Evolutionary conservation across 805 yeast genomes (phyloP).

Genomic region (Kodamaea jinghongensis): DNA sequence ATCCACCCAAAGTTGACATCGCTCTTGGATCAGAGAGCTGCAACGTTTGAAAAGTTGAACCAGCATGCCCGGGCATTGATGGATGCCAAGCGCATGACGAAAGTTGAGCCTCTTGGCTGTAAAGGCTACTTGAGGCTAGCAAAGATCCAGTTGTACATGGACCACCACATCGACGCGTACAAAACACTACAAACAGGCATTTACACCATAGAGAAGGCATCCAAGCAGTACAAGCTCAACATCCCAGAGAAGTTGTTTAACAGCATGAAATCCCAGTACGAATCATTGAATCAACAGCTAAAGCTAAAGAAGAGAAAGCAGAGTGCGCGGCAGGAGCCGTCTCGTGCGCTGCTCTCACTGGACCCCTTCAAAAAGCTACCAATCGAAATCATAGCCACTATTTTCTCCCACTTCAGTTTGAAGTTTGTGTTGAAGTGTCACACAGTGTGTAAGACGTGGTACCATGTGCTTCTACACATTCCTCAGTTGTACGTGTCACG

Average conservation of each 20-base stretch:
- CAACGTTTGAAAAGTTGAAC: constrained; percentile 44
- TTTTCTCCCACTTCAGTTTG: constrained; percentile 24
- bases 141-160: constrained; percentile 29
- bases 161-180: constrained; percentile 34
- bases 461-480: constrained; percentile 21
- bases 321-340: neutral
- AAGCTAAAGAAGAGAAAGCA: constrained; percentile 14
- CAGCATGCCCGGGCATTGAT: constrained; percentile 28
- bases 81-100: constrained; percentile 36
- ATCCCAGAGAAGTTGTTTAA: constrained; percentile 33
- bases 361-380: constrained; percentile 33
- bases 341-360: neutral
- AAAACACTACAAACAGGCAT: constrained; percentile 36
- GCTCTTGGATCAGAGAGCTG: constrained; percentile 47
- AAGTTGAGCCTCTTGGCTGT: constrained; percentile 44
- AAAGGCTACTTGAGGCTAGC: constrained; percentile 49
- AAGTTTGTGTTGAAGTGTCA: constrained; percentile 26
- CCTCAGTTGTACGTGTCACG: constrained; percentile 24
- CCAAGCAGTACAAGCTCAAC: constrained; percentile 21
- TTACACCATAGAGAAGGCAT: constrained; percentile 31
- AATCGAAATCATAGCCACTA: constrained; percentile 25
- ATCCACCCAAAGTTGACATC: constrained; percentile 37
- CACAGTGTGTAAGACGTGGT: constrained; percentile 35
- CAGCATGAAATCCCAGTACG: constrained; percentile 23
- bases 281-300: constrained; percentile 20